Percentiles rank a stretch among this genome's conserved stretches.
Conservation (phyloP, 2,329 filamentous ascomycete genomes). For the Xylariomycetidae sp. region DNA sequence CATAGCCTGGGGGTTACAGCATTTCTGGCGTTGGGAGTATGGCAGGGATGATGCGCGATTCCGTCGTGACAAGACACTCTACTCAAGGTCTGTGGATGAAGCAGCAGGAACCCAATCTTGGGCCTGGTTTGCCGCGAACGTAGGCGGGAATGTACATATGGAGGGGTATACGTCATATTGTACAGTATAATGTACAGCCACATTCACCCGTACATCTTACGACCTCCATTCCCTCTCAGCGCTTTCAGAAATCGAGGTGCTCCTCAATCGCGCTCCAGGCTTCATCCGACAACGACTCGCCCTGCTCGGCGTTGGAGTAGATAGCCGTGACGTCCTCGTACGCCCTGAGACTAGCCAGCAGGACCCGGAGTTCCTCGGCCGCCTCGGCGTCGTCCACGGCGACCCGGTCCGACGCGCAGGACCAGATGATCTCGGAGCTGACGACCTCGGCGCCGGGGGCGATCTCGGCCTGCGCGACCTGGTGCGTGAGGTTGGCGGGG, state of each 20-base stretch:
- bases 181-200: constrained; percentile 29
- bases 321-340: constrained; percentile 70
- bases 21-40: constrained; percentile 7
- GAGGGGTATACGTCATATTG: constrained; percentile 6
- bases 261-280: constrained; percentile 48
- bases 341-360: constrained; percentile 58
- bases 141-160: constrained; percentile 7
- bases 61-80: too few species aligned
- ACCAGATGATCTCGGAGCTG: constrained; percentile 77
- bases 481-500: constrained; percentile 57
- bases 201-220: constrained; percentile 3
- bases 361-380: constrained; percentile 49
- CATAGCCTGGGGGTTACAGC: too few species aligned
- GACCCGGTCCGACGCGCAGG: constrained; percentile 71
- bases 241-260: constrained; percentile 38
- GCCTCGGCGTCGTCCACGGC: constrained; percentile 52
- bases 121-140: too few species aligned
- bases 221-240: constrained; percentile 12
- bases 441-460: constrained; percentile 61
- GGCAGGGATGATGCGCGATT: not conserved
- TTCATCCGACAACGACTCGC: constrained; percentile 41
- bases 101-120: not conserved
- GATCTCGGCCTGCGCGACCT: constrained; percentile 54
- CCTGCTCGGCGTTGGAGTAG: constrained; percentile 62
- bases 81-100: too few species aligned